Evolutionary conservation across 345 rosid species (phyloP), one percentile per base, ranked within the genome.

Genomic region (Passiflora organensis): DNA sequence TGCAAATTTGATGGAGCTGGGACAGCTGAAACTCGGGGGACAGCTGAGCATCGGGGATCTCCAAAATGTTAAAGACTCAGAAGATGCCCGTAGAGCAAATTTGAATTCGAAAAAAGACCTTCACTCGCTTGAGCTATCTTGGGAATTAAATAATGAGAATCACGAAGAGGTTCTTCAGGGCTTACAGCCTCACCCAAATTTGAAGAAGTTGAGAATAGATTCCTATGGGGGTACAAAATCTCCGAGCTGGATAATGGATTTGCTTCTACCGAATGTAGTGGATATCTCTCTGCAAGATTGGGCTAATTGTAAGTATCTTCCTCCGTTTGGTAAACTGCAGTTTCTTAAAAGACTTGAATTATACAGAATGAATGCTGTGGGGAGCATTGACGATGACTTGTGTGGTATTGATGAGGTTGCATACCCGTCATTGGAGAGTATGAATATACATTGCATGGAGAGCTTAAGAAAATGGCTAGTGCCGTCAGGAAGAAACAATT

Each of bases 41-140:
- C 48, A 56, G 1, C 42, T 65, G 17, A 16, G 15, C 39, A 46
- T 71, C 14, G 21, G 39, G 20, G 32, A 47, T n/a, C 56, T 51
- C 11, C n/a, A 32, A 0, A 44, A 32, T 2, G 42, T 57, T 1
- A 32, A 44, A 45, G 32, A 53, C 45, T 19, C 32, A 15, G 13
- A 18, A 56, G 58, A 51, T 55, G 63, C 75, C 1, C 39, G 41
- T 11, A 41, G 51, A 47, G 67, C 66, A 14, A 46, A 65, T 20
- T 17, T 70, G 63, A 10, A 11, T 6, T 16, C 15, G 28, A 65
- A 71, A 42, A 38, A 18, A 52, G 44, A 51, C 42, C 64, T 66
- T 8, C 39, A 4, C 2, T 32, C 21, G 14, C 20, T 55, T 22
- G 0, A 0, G 12, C 24, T 66, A 17, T 20, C 18, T 1, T 66